A percentile compares a stretch with the other conserved stretches of the same genome.
phyloP scores from a whole-genome alignment of 2,329 filamentous ascomycete species.

The Fonsecaea nubica region DNA sequence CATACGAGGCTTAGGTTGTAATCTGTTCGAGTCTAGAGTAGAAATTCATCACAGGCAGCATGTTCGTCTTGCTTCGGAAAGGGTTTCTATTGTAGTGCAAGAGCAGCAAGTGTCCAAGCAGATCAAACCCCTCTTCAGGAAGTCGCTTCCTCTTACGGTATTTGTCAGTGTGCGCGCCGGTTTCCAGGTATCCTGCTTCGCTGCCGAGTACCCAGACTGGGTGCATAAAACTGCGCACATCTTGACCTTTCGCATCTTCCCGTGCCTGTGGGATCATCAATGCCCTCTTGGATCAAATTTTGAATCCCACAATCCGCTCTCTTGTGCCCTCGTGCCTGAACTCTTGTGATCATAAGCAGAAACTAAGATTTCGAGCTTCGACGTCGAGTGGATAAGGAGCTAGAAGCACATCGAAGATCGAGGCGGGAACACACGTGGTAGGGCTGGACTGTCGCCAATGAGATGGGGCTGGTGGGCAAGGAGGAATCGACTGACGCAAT shows the following conservation, averaged over 20 bases:
- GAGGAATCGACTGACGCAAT: not conserved
- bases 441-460: not conserved
- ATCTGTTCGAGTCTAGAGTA: not conserved
- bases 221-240: too few species aligned
- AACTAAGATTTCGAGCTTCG: not conserved
- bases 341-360: not conserved
- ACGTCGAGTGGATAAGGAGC: not conserved
- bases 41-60: not conserved
- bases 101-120: not conserved
- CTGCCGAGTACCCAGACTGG: too few species aligned
- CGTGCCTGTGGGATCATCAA: not conserved
- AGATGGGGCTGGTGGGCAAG: not conserved
- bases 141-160: not conserved
- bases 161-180: not conserved
- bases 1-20: too few species aligned
- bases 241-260: too few species aligned
- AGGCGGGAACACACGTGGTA: not conserved
- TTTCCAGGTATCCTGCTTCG: too few species aligned
- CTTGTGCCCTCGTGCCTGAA: not conserved
- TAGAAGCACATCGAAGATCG: constrained; percentile 8
- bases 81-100: not conserved
- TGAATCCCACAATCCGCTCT: not conserved
- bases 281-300: not conserved
- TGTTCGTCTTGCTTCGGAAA: not conserved
- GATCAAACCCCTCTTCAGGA: not conserved